Evolutionary conservation across 371 early-diverging fungal species (phyloP).

Genomic region (Rhizopus microsporus): DNA sequence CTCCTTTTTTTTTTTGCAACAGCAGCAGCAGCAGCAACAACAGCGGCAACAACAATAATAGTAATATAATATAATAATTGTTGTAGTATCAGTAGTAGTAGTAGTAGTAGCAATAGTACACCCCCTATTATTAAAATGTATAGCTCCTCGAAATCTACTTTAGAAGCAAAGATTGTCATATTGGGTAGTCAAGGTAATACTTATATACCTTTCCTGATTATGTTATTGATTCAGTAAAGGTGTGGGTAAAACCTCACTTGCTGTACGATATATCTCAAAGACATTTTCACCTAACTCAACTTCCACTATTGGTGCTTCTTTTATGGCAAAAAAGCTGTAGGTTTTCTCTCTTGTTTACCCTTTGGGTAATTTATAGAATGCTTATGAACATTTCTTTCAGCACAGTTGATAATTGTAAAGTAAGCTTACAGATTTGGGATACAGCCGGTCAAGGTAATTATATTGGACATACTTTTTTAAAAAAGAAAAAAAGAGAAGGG

Average conservation of each 20-base stretch:
- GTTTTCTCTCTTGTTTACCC: slow-evolving; percentile 6
- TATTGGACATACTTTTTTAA: neutral
- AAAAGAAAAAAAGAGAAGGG: too few relatives aligned
- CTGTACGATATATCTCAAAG: slow-evolving; percentile 77
- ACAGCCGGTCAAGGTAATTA: slow-evolving; percentile 67
- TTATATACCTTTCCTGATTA: neutral
- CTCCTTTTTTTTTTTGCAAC: neutral
- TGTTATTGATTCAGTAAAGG: slow-evolving; percentile 39
- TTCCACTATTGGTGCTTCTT: slow-evolving; percentile 85
- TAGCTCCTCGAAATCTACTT: slow-evolving; percentile 45
- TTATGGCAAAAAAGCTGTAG: slow-evolving; percentile 76
- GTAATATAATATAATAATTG: neutral
- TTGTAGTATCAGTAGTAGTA: neutral
- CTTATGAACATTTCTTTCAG: slow-evolving; percentile 28
- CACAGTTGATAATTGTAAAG: slow-evolving; percentile 66
- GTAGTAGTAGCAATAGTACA: too few relatives aligned
- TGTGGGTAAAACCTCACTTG: slow-evolving; percentile 82
- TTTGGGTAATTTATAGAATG: slow-evolving; percentile 1
- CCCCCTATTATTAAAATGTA: slow-evolving; percentile 10
- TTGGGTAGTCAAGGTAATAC: slow-evolving; percentile 68
- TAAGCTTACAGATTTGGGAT: slow-evolving; percentile 72
- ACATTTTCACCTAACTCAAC: slow-evolving; percentile 79
- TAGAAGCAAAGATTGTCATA: slow-evolving; percentile 79
- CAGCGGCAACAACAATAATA: neutral
- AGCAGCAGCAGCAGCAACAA: neutral